Conservation (phyloP, 805 yeast species). For the Ascoidea tarda region DNA sequence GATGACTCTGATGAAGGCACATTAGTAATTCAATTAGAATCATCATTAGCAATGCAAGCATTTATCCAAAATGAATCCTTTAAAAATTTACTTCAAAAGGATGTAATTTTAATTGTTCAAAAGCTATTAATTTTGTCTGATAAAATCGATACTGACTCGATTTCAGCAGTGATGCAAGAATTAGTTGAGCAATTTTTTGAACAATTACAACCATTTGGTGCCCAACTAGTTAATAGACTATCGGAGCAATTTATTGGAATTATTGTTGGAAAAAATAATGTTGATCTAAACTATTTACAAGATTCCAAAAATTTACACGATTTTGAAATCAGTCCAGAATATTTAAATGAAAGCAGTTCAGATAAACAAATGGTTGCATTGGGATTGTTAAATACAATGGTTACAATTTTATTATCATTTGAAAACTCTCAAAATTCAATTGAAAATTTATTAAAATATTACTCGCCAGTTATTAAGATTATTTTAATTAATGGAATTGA, state of each 20-base stretch:
- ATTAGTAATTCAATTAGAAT: slow-evolving; percentile 69
- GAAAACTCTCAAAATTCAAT: slow-evolving; percentile 67
- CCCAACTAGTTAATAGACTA: slow-evolving; percentile 47
- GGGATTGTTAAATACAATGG: slow-evolving; percentile 70
- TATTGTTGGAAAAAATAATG: slow-evolving; percentile 49
- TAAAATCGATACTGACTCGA: slow-evolving; percentile 73
- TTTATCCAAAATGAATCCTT: slow-evolving; percentile 53
- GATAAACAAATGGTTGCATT: slow-evolving; percentile 76
- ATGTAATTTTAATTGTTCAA: slow-evolving; percentile 74
- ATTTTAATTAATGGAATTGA: slow-evolving; percentile 53
- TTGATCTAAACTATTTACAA: background rate
- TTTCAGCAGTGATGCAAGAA: slow-evolving; percentile 88
- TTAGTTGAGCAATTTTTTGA: slow-evolving; percentile 81
- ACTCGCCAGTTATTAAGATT: slow-evolving; percentile 53
- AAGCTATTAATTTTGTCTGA: slow-evolving; percentile 60
- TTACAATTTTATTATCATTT: slow-evolving; percentile 68
- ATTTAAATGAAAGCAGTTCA: slow-evolving; percentile 17
- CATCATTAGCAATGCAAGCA: slow-evolving; percentile 76
- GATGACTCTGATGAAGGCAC: slow-evolving; percentile 29
- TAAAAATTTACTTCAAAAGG: slow-evolving; percentile 48
- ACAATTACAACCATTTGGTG: slow-evolving; percentile 83
- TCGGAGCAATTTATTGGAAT: slow-evolving; percentile 62
- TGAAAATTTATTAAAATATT: slow-evolving; percentile 45
- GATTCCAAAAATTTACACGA: background rate
- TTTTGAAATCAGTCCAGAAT: background rate